Percentiles rank a stretch among this genome's conserved stretches.
Evolutionary conservation across 257 asterid genomes (phyloP).

Genomic region (Petunia secreta): DNA sequence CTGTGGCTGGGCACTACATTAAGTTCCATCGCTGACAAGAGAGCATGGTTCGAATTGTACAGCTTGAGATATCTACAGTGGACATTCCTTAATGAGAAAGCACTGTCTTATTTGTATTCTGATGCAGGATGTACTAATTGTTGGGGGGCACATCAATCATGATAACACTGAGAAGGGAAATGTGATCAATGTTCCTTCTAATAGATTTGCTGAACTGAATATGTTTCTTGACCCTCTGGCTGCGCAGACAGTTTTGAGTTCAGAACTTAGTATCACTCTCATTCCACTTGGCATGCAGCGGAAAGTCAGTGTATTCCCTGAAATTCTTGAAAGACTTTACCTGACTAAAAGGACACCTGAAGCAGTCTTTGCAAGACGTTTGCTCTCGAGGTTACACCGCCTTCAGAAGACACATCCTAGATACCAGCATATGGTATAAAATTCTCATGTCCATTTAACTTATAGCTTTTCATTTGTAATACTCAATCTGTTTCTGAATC

Average conservation of each 20-base stretch:
- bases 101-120: background rate
- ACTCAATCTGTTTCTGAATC: too few relatives aligned
- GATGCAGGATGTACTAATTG: conserved; percentile 65
- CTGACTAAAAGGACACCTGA: conserved; percentile 64
- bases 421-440: conserved; percentile 66
- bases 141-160: conserved; percentile 66
- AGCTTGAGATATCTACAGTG: background rate
- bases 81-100: background rate
- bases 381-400: conserved; percentile 56
- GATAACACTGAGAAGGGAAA: conserved; percentile 55
- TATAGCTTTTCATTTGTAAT: background rate
- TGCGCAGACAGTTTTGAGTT: conserved; percentile 57
- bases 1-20: background rate
- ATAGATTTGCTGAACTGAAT: conserved; percentile 67
- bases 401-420: conserved; percentile 47
- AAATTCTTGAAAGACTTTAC: conserved; percentile 39
- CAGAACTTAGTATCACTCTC: conserved; percentile 62
- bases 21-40: background rate
- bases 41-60: background rate
- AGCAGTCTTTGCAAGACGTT: conserved; percentile 45
- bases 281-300: conserved; percentile 71
- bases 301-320: conserved; percentile 42
- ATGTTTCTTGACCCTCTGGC: conserved; percentile 83
- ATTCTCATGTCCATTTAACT: background rate
- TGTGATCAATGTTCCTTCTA: conserved; percentile 61